Evolutionary conservation across 305 asterid genomes (phyloP), one percentile per base, ranked within the genome.

Genomic region (Solanum hybrid): DNA sequence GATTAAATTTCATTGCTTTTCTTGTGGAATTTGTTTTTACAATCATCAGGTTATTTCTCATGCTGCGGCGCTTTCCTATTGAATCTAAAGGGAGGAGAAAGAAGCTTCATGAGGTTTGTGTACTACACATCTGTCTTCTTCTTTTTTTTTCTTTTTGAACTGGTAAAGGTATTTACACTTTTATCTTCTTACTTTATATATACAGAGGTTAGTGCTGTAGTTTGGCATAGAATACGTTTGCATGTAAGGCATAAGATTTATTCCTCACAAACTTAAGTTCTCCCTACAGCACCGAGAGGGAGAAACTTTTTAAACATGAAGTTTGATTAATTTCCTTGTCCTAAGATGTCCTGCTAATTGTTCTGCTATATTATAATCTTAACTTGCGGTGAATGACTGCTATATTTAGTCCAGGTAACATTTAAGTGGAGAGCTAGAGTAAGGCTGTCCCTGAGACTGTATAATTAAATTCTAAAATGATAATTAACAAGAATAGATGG

Each of bases 1-100:
- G 64, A 37, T 39, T 87, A 71, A 78, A 80, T 78, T 88, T 85
- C 79, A 28, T 86, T 89, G 31, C 24, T 46, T 73, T 64, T 35
- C 29, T 76, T 76, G 82, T 36, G 86, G 88, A 87, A 76, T 90
- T 81, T 83, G 24, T 64, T 76, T 83, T 89, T 89, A 16, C 86
- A 88, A 87, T 90, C 69, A 93, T 89, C 96, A 97, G 98, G 95
- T 94, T 97, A 89, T 97, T 97, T 93, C 92, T 91, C 95, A 97
- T 95, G 99, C 93, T 97, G 86, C 94, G 97, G 89, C 98, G 98
- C 89, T 97, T 96, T 91, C 98, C 99, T 40, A 96, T 97, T 89
- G 99, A 97, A 94, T 96, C 99, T 87, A 97, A 95, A 95, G 98
- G 99, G 92, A 93, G 98, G 95, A 93, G 98, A 92, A 97, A 97